phyloP scores from a whole-genome alignment of 23 red algal genomes.

The Gracilaria gracilis region DNA sequence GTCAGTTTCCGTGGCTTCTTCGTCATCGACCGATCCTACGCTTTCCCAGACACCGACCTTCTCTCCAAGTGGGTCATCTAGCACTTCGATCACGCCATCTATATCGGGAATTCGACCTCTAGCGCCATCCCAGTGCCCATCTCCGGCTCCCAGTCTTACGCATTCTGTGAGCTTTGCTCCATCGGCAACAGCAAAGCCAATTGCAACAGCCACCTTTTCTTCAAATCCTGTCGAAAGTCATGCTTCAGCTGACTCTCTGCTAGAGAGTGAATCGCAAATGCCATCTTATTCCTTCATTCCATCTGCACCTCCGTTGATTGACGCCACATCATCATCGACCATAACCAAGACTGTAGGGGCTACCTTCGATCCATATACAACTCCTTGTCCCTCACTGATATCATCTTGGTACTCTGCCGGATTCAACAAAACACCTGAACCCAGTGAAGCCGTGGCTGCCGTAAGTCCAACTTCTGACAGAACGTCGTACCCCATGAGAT shows the following conservation, averaged over 20 bases:
- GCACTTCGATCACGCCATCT: not conserved
- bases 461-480: not conserved
- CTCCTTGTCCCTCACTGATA: not conserved
- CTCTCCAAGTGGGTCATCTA: not conserved
- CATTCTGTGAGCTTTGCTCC: not conserved
- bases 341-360: not conserved
- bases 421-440: not conserved
- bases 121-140: not conserved
- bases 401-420: not conserved
- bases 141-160: not conserved
- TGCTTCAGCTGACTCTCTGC: not conserved
- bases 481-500: not conserved
- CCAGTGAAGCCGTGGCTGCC: not conserved
- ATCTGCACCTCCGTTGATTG: not conserved
- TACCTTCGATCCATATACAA: not conserved
- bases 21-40: not conserved
- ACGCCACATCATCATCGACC: not conserved
- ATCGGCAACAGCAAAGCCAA: too few relatives aligned
- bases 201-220: not conserved
- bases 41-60: not conserved
- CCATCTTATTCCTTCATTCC: not conserved
- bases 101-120: not conserved
- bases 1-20: not conserved
- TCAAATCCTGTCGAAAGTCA: not conserved
- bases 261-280: not conserved